Evolutionary conservation across 495 filamentous ascomycete genomes (phyloP), one percentile per base, ranked within the genome.

Genomic region (Bathelium albidoporum): DNA sequence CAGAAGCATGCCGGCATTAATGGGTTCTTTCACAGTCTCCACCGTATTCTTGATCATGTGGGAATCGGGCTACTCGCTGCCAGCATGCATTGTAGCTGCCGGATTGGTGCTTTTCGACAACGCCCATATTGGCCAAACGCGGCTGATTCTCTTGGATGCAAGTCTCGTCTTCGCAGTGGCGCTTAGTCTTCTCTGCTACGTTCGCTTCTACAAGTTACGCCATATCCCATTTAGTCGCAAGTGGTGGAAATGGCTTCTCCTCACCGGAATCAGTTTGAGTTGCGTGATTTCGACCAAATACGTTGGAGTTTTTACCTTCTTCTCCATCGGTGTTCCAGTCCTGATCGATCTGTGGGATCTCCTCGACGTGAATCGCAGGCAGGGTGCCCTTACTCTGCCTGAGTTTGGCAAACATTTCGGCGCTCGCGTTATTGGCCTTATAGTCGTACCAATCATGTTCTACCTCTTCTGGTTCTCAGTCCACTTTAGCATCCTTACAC

Each of bases 391-490:
- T 61, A 85, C 77, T 66, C 80, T 98, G 69, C 77, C 81, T 59
- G 80, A 88, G 58, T 97, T 96, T 77, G 82, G 81, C 59, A 93
- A 95, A 79, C 94, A 98, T 73, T 93, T 98, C 71, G 82, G 77
- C 10, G 94, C 94, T 68, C 89, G 94, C 32, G 81, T 83, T 18
- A 79, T 94, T 67, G 91, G 86, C 10, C 79, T 98, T 41, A 89
- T 97, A 67, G 69, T 95, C 49, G 82, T 97, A 59, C 94, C 94
- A 39, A 96, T 97, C 83, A 81, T 97, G 68, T 94, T 97, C 76
- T 98, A 97, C 74, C 82, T 98, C 32, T 98, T 98, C 81, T 98
- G 95, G 95, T 98, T 98, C 85, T 94, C 97, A 79, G 91, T 97
- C 32, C 94, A 98, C 76, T 97, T 98, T 73, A 81, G 90, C 28